phyloP scores from a whole-genome alignment of 176 grass and related monocot species.

The Tillandsia fasciculata region DNA sequence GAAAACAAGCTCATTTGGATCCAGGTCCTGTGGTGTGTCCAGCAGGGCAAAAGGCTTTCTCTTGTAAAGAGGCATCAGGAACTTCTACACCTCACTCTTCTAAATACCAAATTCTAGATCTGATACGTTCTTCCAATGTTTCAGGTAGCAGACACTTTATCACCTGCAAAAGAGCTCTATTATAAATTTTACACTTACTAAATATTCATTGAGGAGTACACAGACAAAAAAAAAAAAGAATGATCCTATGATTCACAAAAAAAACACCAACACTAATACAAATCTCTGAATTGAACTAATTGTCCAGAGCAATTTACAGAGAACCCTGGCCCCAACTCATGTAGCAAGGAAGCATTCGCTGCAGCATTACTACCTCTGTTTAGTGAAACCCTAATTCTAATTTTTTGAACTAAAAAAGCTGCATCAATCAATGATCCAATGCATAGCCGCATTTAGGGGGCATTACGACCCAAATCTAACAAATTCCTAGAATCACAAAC shows the following conservation, averaged over 20 bases:
- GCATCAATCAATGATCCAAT: neutral
- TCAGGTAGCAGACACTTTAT: neutral
- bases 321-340: too few relatives aligned
- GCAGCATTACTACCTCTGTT: neutral
- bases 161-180: slow-evolving; percentile 2
- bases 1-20: slow-evolving; percentile 59
- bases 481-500: neutral
- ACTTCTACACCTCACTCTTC: slow-evolving; percentile 10
- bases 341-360: neutral
- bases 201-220: neutral
- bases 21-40: slow-evolving; percentile 48
- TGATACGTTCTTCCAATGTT: too few relatives aligned
- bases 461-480: neutral
- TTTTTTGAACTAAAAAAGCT: neutral
- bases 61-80: slow-evolving; percentile 74
- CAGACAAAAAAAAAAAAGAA: neutral
- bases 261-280: too few relatives aligned
- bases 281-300: too few relatives aligned
- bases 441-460: neutral
- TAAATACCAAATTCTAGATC: neutral
- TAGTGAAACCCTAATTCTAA: slow-evolving; percentile 11
- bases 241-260: neutral
- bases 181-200: neutral
- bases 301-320: too few relatives aligned
- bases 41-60: slow-evolving; percentile 50